Evolutionary conservation across 768 basidiomycete genomes (phyloP).

Genomic region (Panus rudis): DNA sequence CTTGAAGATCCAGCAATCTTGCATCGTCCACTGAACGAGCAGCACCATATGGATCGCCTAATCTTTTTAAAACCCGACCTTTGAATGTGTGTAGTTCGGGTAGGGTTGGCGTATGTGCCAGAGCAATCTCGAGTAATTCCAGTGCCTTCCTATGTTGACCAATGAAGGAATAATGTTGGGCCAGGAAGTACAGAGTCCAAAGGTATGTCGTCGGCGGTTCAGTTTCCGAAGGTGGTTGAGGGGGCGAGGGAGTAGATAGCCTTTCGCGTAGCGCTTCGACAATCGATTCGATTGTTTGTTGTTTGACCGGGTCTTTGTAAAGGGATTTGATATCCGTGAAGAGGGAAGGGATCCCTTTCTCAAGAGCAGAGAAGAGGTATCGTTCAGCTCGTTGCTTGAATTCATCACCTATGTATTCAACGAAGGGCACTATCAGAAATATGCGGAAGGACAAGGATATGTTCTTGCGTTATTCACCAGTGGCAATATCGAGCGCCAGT

Average conservation of each 20-base stretch:
- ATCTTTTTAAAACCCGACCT: conserved; percentile 79
- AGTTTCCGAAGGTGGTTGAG: conserved; percentile 6
- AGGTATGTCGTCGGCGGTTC: conserved; percentile 70
- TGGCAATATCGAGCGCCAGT: conserved; percentile 61
- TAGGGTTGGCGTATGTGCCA: conserved; percentile 85
- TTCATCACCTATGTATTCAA: conserved; percentile 39
- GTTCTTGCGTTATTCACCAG: conserved; percentile 27
- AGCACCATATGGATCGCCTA: conserved; percentile 73
- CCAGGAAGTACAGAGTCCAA: conserved; percentile 94
- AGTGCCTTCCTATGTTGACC: conserved; percentile 45
- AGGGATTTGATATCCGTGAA: conserved; percentile 89
- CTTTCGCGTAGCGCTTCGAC: conserved; percentile 43
- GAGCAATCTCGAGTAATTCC: conserved; percentile 53
- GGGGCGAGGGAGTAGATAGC: conserved; percentile 30
- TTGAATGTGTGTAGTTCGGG: conserved; percentile 83
- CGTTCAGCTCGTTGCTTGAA: conserved; percentile 59
- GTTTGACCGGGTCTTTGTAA: conserved; percentile 62
- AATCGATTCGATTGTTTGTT: conserved; percentile 59
- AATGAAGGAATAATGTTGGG: conserved; percentile 77
- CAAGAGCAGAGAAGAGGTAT: conserved; percentile 66
- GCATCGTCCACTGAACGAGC: conserved; percentile 76
- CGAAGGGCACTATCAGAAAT: not conserved
- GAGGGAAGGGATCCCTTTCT: conserved; percentile 86
- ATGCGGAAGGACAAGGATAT: not conserved
- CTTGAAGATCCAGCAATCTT: conserved; percentile 82